Base-by-base conservation (phyloP, 179 eudicot genomes). In the Gypsophila paniculata region DNA sequence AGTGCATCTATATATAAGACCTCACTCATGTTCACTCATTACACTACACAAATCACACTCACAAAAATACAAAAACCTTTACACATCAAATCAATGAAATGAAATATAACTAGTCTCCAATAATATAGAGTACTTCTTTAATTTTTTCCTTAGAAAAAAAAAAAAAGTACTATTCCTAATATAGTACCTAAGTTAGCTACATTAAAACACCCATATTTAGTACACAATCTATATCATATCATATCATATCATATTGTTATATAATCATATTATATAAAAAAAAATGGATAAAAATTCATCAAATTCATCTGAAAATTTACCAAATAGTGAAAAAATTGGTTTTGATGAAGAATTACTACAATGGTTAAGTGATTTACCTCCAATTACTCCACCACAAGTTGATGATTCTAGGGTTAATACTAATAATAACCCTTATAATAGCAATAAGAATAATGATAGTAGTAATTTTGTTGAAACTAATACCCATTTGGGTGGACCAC, bases 201-300 rank as follows among this genome's bases (percentile, higher is more conserved):
- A 54, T 18, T 54, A 18, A 54, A 58, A 9, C 15, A 58, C 9
- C 66, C 68, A 64, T 18, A 64, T 39, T 64, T 38, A 42, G 48
- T 62, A 34, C 26, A 10, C n/a, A n/a, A n/a, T n/a, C n/a, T n/a
- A n/a, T n/a, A n/a, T n/a, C n/a, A n/a, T n/a, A n/a, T n/a, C n/a
- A n/a, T n/a, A n/a, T n/a, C n/a, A n/a, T n/a, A n/a, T n/a, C n/a
- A n/a, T n/a, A n/a, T n/a, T n/a, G n/a, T 21, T 21, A 21, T 21
- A 32, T 7, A 3, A 61, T 61, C 57, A 52, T 52, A 49, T 49
- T 12, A 15, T 12, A 9, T 44, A 44, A 5, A 4, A 44, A 46
- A n/a, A 17, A 52, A 55, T 67, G 70, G 70, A 67, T 36, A 21
- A 34, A 34, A 61, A n/a, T 17, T 62, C 67, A 8, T 34, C 67